A percentile compares a stretch with the other conserved stretches of the same genome.
Evolutionary conservation across 805 yeast genomes (phyloP).

Genomic region (Cyberlindnera xishuangbannaensis): DNA sequence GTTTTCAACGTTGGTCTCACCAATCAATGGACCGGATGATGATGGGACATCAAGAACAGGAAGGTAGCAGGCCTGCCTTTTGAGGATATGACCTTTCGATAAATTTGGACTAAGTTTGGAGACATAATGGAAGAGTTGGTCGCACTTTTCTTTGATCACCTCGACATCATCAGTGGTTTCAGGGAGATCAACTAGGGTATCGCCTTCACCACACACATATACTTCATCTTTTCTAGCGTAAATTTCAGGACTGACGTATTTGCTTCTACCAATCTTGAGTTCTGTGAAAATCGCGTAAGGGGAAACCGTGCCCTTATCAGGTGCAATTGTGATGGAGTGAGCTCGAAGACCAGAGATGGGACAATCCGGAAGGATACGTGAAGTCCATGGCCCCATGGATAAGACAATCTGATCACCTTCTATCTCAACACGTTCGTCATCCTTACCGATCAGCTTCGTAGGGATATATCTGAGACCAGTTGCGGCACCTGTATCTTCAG

Average conservation of each 20-base stretch:
- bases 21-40: slow-evolving; percentile 88
- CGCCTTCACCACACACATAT: slow-evolving; percentile 97
- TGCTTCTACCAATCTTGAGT: slow-evolving; percentile 57
- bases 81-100: slow-evolving; percentile 65
- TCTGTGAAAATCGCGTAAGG: slow-evolving; percentile 96
- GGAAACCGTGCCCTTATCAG: slow-evolving; percentile 69
- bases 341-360: slow-evolving; percentile 94
- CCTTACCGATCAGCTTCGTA: slow-evolving; percentile 20
- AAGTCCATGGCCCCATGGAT: slow-evolving; percentile 96
- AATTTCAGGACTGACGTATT: slow-evolving; percentile 85
- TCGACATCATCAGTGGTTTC: slow-evolving; percentile 92
- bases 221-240: slow-evolving; percentile 95
- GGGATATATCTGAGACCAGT: slow-evolving; percentile 63
- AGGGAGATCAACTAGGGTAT: slow-evolving; percentile 82
- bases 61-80: slow-evolving; percentile 90
- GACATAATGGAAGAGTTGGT: slow-evolving; percentile 76
- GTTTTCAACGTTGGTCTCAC: slow-evolving; percentile 82
- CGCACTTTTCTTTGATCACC: slow-evolving; percentile 83
- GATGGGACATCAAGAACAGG: slow-evolving; percentile 94
- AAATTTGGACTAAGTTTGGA: slow-evolving; percentile 68
- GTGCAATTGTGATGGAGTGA: slow-evolving; percentile 88
- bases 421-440: slow-evolving; percentile 38
- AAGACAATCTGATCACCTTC: slow-evolving; percentile 74
- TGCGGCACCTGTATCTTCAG: slow-evolving; percentile 60
- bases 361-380: slow-evolving; percentile 82